A percentile compares a stretch with the other conserved stretches of the same genome.
Conservation (phyloP, 108 stramenopile species). For the Nitzschia sp. region DNA sequence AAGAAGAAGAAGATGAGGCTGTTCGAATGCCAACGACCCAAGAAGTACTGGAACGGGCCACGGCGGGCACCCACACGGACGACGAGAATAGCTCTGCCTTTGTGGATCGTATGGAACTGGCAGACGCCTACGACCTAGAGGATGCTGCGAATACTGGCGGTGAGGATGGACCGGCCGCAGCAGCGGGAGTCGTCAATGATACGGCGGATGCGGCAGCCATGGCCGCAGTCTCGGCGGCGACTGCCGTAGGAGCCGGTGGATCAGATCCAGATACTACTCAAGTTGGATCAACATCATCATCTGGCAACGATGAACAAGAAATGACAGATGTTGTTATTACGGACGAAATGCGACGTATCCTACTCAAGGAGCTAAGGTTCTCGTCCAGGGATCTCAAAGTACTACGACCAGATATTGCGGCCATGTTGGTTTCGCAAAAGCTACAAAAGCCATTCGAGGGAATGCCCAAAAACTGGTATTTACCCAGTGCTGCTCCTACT, state of each 20-base stretch:
- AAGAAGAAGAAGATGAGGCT: neutral
- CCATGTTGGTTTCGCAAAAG: conserved; percentile 21
- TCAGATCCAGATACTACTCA: neutral
- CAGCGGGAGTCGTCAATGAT: neutral
- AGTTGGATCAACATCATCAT: neutral
- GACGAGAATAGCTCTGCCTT: conserved; percentile 40
- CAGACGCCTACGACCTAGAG: conserved; percentile 32
- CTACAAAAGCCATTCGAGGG: conserved; percentile 39
- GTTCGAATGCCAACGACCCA: neutral
- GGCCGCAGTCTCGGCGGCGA: conserved; percentile 33
- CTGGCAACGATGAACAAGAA: neutral
- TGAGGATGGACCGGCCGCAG: too few relatives aligned
- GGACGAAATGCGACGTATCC: conserved; percentile 21
- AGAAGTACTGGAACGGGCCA: conserved; percentile 6
- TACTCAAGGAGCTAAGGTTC: conserved; percentile 28
- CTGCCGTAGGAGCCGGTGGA: neutral
- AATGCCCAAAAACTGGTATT: conserved; percentile 41
- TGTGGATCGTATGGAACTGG: conserved; percentile 48
- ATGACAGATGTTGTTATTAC: neutral
- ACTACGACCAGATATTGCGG: conserved; percentile 44
- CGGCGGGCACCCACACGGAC: neutral
- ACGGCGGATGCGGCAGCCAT: neutral
- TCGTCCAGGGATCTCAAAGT: conserved; percentile 18
- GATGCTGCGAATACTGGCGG: neutral
- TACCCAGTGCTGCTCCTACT: neutral